Conservation (phyloP, 148 eudicot species). For the Spergularia marina region DNA sequence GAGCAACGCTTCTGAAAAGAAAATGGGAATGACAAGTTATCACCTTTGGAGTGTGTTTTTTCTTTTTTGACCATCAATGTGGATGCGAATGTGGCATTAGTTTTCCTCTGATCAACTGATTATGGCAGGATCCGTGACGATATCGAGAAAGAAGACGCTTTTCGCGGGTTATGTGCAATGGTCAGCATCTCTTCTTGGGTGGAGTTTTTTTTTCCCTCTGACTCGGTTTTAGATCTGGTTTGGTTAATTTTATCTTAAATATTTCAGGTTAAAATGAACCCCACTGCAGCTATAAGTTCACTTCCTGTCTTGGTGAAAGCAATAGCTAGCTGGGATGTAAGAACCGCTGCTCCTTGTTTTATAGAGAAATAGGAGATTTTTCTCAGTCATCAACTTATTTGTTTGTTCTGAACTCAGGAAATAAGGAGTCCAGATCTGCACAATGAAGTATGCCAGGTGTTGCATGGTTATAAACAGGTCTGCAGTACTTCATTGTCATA, state of each 20-base stretch:
- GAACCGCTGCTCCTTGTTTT: slow-evolving; percentile 14
- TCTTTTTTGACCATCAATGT: slow-evolving; percentile 2
- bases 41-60: neutral
- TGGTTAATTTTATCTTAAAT: slow-evolving; percentile 14
- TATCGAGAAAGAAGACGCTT: slow-evolving; percentile 95
- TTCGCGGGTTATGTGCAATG: slow-evolving; percentile 97
- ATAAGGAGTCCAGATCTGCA: slow-evolving; percentile 86
- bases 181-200: slow-evolving; percentile 35
- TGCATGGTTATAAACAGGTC: slow-evolving; percentile 97
- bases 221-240: neutral
- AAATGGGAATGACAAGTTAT: neutral
- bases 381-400: neutral
- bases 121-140: slow-evolving; percentile 93
- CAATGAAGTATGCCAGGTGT: slow-evolving; percentile 81
- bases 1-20: neutral
- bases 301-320: slow-evolving; percentile 83
- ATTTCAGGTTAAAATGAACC: slow-evolving; percentile 84
- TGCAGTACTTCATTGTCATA: slow-evolving; percentile 14
- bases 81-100: neutral
- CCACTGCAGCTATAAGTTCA: slow-evolving; percentile 77
- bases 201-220: neutral
- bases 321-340: slow-evolving; percentile 98
- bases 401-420: slow-evolving; percentile 51
- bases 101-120: slow-evolving; percentile 17
- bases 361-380: slow-evolving; percentile 1